These are phyloP conservation scores for Paraconiothyrium sp. DNA, from an alignment of 2,329 filamentous ascomycete genomes.

Conservation along the genomic window DNA sequence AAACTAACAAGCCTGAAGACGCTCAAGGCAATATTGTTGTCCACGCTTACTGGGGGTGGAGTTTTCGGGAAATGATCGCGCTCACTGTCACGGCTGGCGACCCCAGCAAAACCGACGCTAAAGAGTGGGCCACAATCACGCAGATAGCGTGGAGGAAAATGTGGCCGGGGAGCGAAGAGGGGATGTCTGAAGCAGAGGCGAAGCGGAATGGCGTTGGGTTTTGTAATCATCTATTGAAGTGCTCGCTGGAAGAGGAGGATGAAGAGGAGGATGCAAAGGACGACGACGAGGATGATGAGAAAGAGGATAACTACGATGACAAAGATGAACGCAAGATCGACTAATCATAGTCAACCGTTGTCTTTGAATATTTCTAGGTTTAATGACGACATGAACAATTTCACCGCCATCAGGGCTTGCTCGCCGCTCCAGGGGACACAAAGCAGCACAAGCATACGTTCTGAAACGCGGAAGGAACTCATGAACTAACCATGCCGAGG, in stretches of 20 bases:
- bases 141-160: constrained; percentile 25
- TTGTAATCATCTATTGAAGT: constrained; percentile 22
- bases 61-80: constrained; percentile 14
- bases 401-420: constrained; percentile 6
- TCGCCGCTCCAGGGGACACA: constrained; percentile 7
- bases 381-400: constrained; percentile 7
- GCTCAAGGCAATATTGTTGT: constrained; percentile 18
- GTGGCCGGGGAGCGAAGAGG: constrained; percentile 7
- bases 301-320: constrained; percentile 8
- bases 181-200: constrained; percentile 22
- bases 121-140: constrained; percentile 26
- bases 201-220: constrained; percentile 20
- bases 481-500: constrained; percentile 2
- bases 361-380: constrained; percentile 8
- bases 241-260: constrained; percentile 15
- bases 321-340: constrained; percentile 6
- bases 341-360: constrained; percentile 8
- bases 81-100: constrained; percentile 21
- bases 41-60: constrained; percentile 21
- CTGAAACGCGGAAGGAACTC: constrained; percentile 4
- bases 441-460: constrained; percentile 9
- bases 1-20: constrained; percentile 15
- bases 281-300: constrained; percentile 4
- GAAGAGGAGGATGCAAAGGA: not conserved
- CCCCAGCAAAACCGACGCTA: constrained; percentile 20